Evolutionary conservation across 441 rosid genomes (phyloP).

Genomic region (Biscutella laevigata): DNA sequence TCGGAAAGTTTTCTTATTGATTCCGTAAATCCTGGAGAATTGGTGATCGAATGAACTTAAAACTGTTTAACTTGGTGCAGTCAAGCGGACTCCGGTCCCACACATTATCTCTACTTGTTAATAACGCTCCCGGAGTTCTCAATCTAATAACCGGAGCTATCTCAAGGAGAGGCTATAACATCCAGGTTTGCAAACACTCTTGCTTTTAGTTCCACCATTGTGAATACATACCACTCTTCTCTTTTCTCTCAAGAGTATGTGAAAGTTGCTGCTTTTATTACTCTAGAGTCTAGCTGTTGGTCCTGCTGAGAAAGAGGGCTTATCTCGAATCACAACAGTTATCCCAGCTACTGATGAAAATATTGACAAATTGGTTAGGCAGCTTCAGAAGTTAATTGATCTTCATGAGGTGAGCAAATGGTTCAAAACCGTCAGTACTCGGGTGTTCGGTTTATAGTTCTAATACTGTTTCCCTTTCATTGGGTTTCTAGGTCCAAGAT

Average conservation of each 20-base stretch:
- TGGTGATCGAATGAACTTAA: neutral
- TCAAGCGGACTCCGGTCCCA: conserved; percentile 47
- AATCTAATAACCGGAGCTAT: conserved; percentile 54
- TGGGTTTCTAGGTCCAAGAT: conserved; percentile 42
- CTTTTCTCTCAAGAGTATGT: conserved; percentile 6
- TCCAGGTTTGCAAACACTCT: conserved; percentile 39
- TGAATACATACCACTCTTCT: neutral
- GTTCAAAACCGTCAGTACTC: neutral
- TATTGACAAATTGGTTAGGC: conserved; percentile 50
- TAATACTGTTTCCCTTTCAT: neutral
- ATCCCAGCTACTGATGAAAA: conserved; percentile 58
- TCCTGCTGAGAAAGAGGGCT: conserved; percentile 47
- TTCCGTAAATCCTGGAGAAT: neutral
- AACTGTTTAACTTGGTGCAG: conserved; percentile 12
- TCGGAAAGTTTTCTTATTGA: neutral
- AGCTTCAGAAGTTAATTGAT: conserved; percentile 51
- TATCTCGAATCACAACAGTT: conserved; percentile 61
- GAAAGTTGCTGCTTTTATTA: conserved; percentile 10
- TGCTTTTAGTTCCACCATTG: neutral
- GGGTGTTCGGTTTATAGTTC: neutral
- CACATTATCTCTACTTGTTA: conserved; percentile 49
- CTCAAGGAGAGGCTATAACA: conserved; percentile 60
- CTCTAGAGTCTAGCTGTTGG: conserved; percentile 64
- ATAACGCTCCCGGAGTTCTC: conserved; percentile 56
- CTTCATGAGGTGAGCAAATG: conserved; percentile 45